Conservation (phyloP, 2,329 filamentous ascomycete genomes). For the Pseudocercospora cruenta region DNA sequence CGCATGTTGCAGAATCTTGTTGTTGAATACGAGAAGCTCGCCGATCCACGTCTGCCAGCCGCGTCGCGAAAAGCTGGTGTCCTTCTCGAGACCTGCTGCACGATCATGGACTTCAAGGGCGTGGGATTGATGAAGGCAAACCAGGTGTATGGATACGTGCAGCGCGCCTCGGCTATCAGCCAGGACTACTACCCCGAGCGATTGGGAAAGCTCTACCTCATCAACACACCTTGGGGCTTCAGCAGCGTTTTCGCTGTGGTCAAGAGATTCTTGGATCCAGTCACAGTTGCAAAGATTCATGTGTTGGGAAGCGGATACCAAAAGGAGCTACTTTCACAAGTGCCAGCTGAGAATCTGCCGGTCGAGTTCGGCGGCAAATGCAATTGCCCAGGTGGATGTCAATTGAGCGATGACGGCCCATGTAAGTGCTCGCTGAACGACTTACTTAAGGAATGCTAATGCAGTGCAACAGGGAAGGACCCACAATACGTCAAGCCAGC, state of each 20-base stretch:
- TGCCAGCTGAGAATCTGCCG: slow-evolving; percentile 88
- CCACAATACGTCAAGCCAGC: slow-evolving; percentile 65
- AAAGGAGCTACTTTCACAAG: slow-evolving; percentile 79
- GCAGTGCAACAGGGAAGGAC: slow-evolving; percentile 58
- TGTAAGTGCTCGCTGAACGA: slow-evolving; percentile 53
- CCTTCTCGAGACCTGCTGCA: slow-evolving; percentile 96
- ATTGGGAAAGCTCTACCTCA: slow-evolving; percentile 91
- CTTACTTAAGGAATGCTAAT: slow-evolving; percentile 18
- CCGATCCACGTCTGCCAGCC: slow-evolving; percentile 89
- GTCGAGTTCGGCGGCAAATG: slow-evolving; percentile 83
- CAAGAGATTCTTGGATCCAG: slow-evolving; percentile 93
- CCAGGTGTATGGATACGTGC: slow-evolving; percentile 86
- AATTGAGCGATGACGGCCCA: slow-evolving; percentile 84
- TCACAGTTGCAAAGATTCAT: slow-evolving; percentile 95
- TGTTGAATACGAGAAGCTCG: slow-evolving; percentile 94
- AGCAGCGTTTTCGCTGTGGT: slow-evolving; percentile 80
- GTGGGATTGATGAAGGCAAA: slow-evolving; percentile 80
- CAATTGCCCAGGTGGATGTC: slow-evolving; percentile 79
- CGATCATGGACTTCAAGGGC: slow-evolving; percentile 96
- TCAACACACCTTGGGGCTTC: slow-evolving; percentile 98
- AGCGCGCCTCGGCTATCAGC: slow-evolving; percentile 81
- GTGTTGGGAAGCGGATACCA: slow-evolving; percentile 82
- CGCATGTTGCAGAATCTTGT: slow-evolving; percentile 97
- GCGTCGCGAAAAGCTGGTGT: slow-evolving; percentile 89
- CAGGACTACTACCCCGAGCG: slow-evolving; percentile 99